phyloP scores from a whole-genome alignment of 331 rosid genomes.

The Ulmus americana region DNA sequence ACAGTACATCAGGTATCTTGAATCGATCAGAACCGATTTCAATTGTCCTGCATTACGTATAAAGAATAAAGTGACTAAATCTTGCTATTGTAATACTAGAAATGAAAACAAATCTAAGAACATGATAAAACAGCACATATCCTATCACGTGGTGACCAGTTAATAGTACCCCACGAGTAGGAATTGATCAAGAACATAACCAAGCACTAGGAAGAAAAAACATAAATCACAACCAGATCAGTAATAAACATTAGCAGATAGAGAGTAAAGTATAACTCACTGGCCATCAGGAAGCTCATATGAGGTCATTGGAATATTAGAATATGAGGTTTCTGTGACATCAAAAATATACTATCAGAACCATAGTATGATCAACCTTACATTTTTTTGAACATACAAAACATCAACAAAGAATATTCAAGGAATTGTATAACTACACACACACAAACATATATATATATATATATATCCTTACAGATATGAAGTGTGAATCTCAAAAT shows the following conservation, averaged over 20 bases:
- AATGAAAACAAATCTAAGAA: conserved; percentile 6
- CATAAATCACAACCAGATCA: neutral
- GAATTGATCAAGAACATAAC: neutral
- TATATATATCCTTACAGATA: too few species aligned
- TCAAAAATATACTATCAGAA: conserved; percentile 22
- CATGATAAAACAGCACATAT: neutral
- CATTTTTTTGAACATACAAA: conserved; percentile 6
- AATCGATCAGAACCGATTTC: conserved; percentile 97
- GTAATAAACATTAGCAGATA: neutral
- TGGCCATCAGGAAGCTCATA: conserved; percentile 99
- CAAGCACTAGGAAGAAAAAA: conserved; percentile 11
- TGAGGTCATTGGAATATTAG: conserved; percentile 92
- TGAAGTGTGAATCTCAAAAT: neutral
- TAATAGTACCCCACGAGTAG: neutral
- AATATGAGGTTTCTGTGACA: conserved; percentile 75
- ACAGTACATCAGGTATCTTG: conserved; percentile 92
- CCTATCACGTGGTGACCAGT: neutral
- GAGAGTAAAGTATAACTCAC: conserved; percentile 48
- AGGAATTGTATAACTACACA: neutral
- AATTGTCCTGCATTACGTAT: conserved; percentile 57
- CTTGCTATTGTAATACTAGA: conserved; percentile 6
- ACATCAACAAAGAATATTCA: neutral
- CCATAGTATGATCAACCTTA: conserved; percentile 13
- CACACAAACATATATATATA: neutral
- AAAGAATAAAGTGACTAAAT: conserved; percentile 1